A percentile compares a stretch with the other conserved stretches of the same genome.
These are phyloP conservation scores for Corniculantispora saksenae DNA, from an alignment of 2,329 filamentous ascomycete species.

Conservation along the genomic window DNA sequence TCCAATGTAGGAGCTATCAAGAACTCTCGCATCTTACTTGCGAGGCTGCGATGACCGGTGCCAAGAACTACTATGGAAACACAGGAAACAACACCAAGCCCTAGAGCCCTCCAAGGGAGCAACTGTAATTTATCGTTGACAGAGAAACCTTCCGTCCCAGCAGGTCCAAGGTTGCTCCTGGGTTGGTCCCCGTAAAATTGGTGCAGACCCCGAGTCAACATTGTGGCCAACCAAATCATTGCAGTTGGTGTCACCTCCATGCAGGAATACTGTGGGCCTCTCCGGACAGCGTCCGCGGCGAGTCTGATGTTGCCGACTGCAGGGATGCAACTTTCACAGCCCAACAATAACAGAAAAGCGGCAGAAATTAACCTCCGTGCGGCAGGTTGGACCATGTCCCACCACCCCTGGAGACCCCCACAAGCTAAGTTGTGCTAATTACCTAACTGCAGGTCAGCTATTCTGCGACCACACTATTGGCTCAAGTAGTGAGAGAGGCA, in stretches of 20 bases:
- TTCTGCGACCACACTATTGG: not conserved
- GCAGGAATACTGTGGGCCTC: not conserved
- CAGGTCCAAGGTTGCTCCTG: not conserved
- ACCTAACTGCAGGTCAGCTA: not conserved
- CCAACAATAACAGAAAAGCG: not conserved
- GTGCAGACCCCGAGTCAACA: not conserved
- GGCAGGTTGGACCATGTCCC: no score
- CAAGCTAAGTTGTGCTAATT: no score
- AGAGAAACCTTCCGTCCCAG: not conserved
- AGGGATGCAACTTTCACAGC: not conserved
- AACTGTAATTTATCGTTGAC: no score
- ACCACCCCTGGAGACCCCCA: not conserved
- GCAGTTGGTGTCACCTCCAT: not conserved
- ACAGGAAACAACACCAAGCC: not conserved
- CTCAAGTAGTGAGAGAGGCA: not conserved
- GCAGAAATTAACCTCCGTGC: not conserved
- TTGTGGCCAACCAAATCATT: not conserved
- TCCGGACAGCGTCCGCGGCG: not conserved
- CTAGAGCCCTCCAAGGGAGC: no score
- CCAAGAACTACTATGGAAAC: not conserved
- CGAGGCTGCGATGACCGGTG: no score
- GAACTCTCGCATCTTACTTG: no score
- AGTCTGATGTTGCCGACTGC: not conserved
- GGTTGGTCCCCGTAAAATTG: not conserved
- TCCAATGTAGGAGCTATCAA: not conserved